Evolutionary conservation across 2,329 filamentous ascomycete species (phyloP).

Genomic region (Diatrype stigma): DNA sequence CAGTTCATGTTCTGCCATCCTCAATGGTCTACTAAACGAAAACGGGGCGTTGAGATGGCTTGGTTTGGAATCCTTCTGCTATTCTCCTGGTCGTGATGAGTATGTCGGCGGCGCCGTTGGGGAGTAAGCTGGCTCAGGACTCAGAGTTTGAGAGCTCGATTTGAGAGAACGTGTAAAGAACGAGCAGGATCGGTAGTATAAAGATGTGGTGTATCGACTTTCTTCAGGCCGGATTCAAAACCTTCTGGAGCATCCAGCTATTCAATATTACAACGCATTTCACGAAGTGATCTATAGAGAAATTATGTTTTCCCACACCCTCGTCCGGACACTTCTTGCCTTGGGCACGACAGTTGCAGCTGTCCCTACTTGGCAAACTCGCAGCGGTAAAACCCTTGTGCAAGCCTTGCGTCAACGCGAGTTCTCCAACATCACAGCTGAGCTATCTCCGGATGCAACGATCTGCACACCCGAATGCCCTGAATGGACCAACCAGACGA

Average conservation of each 20-base stretch:
- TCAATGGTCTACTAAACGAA: not conserved
- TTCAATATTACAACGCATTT: not conserved
- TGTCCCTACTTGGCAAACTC: conserved; percentile 5
- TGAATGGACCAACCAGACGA: conserved; percentile 5
- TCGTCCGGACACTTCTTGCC: conserved; percentile 1
- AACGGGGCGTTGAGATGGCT: not conserved
- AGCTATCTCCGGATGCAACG: conserved; percentile 5
- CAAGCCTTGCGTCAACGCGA: conserved; percentile 1
- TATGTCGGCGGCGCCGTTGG: not conserved
- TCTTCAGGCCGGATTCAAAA: not conserved
- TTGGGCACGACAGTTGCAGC: conserved; percentile 6
- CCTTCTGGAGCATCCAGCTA: not conserved
- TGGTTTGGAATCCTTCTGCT: not conserved
- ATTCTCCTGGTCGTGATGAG: not conserved
- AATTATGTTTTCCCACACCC: conserved; percentile 5
- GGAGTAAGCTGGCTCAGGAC: not conserved
- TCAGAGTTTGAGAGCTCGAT: not conserved
- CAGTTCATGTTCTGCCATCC: not conserved
- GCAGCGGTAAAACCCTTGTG: conserved; percentile 9
- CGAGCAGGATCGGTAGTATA: not conserved
- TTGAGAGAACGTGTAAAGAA: not conserved
- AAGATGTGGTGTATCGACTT: not conserved
- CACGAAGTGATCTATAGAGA: not conserved
- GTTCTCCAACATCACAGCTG: conserved; percentile 4
- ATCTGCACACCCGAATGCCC: conserved; percentile 7